A percentile compares a stretch with the other conserved stretches of the same genome.
Conservation (phyloP, 768 basidiomycete species). For the Galerina marginata region DNA sequence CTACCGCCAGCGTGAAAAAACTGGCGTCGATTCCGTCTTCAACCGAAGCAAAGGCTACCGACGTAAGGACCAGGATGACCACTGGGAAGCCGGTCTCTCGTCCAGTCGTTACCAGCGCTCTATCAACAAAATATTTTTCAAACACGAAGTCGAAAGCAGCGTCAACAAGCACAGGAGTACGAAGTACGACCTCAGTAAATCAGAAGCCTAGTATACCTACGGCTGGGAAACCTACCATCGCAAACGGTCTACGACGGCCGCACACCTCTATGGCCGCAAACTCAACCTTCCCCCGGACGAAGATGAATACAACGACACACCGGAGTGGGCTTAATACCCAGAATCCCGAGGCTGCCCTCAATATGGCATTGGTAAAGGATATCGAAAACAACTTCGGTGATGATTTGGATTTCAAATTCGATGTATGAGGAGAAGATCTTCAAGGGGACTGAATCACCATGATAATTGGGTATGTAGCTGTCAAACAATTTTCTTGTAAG, state of each 20-base stretch:
- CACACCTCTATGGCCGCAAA: constrained; percentile 18
- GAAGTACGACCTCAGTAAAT: neutral
- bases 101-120: neutral
- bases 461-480: too few relatives aligned
- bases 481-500: neutral
- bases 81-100: neutral
- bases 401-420: constrained; percentile 14
- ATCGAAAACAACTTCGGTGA: neutral
- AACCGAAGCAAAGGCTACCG: neutral
- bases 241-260: constrained; percentile 6
- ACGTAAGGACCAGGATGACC: neutral
- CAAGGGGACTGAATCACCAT: too few relatives aligned
- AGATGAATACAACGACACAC: neutral
- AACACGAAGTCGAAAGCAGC: neutral
- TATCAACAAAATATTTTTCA: neutral
- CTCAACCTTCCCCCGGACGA: neutral
- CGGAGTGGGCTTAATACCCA: neutral
- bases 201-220: neutral
- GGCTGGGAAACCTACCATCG: neutral
- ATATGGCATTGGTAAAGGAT: neutral
- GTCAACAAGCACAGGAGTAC: neutral
- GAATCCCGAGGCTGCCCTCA: neutral
- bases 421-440: neutral
- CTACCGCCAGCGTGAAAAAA: neutral
- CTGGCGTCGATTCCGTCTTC: neutral